These are phyloP conservation scores for Ogataea haglerorum DNA, from an alignment of 805 yeast genomes.

Conservation along the genomic window DNA sequence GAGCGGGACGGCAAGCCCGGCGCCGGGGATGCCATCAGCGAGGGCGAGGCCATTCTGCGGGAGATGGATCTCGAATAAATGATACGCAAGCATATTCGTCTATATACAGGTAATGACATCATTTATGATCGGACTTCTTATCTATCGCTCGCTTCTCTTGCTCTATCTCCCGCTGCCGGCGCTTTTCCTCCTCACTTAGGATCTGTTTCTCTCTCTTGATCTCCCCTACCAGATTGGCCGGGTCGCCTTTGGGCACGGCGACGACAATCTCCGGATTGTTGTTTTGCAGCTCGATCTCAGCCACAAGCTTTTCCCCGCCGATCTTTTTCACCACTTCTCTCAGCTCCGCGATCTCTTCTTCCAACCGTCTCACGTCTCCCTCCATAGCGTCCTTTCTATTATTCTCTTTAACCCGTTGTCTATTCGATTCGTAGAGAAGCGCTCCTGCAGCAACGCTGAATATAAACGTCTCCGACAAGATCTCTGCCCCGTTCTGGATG, in stretches of 20 bases:
- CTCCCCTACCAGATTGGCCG: slow-evolving; percentile 7
- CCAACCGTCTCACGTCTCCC: slow-evolving; percentile 69
- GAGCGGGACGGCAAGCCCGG: slow-evolving; percentile 2
- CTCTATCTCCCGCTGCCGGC: background rate
- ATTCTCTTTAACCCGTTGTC: slow-evolving; percentile 63
- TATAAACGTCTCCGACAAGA: slow-evolving; percentile 72
- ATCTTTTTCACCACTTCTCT: slow-evolving; percentile 43
- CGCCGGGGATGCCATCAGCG: slow-evolving; percentile 5
- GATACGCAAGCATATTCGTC: background rate
- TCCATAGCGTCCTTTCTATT: slow-evolving; percentile 59
- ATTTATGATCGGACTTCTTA: background rate
- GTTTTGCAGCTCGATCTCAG: background rate
- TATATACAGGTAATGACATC: slow-evolving; percentile 4
- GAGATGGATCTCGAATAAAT: slow-evolving; percentile 1
- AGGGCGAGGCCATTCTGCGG: slow-evolving; percentile 9
- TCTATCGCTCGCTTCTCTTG: background rate
- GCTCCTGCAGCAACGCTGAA: slow-evolving; percentile 79
- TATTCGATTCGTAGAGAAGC: slow-evolving; percentile 65
- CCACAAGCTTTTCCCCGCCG: slow-evolving; percentile 26
- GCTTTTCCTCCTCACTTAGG: background rate
- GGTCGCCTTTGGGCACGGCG: slow-evolving; percentile 9
- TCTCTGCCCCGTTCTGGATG: slow-evolving; percentile 75
- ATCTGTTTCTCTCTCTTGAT: slow-evolving; percentile 5
- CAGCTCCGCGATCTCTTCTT: slow-evolving; percentile 63
- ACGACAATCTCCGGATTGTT: slow-evolving; percentile 7